Base-by-base conservation (phyloP, 495 filamentous ascomycete genomes). In the Aspergillus ellipticus region DNA sequence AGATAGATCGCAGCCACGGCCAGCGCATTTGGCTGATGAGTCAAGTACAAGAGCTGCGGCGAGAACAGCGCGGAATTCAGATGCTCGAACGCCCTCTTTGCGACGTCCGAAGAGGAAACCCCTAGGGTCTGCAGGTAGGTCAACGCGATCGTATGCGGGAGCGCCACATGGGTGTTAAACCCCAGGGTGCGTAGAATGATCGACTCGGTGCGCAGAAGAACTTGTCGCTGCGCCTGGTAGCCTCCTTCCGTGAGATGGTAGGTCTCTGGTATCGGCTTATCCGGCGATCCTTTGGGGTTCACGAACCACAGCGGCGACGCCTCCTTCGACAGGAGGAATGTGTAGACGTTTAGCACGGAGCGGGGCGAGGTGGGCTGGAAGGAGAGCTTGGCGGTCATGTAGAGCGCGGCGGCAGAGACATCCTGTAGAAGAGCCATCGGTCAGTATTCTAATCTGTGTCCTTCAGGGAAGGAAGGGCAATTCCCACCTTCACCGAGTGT, bases 111-210 rank as follows among this genome's bases (percentile, higher is more conserved):
- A 7, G 69, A 74, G 19, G 68, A 59, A 17, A 64, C 88, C 37
- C 88, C 88, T 10, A 98, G 81, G 3, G 94, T 85, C 70, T 97
- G 93, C 0, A 97, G 80, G 72, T 97, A 98, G 4, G 92, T 97
- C 50, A 97, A 79, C 29, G 87, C 88, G n/a, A 97, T 79, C 1
- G 89, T 82, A 61, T 97, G 90, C 0, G 94, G 94, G 1, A 96
- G 77, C 1, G 87, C 82, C 11, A 92, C 86, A 62, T 94, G 88
- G 6, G 87, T 89, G 62, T 93, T 79, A 71, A 96, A 97, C 22
- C 86, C 82, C 0, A 97, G 74, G 0, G 84, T 76, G 53, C 85
- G 84, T 0, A 97, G 79, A 21, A 97, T 83, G 41, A 83, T 78
- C 4, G 86, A 81, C 66, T 98, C 94, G 35, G 83, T 78, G 19